These are phyloP conservation scores for Zoysia pacifica DNA, from an alignment of 176 grass and related monocot genomes.

Conservation along the genomic window DNA sequence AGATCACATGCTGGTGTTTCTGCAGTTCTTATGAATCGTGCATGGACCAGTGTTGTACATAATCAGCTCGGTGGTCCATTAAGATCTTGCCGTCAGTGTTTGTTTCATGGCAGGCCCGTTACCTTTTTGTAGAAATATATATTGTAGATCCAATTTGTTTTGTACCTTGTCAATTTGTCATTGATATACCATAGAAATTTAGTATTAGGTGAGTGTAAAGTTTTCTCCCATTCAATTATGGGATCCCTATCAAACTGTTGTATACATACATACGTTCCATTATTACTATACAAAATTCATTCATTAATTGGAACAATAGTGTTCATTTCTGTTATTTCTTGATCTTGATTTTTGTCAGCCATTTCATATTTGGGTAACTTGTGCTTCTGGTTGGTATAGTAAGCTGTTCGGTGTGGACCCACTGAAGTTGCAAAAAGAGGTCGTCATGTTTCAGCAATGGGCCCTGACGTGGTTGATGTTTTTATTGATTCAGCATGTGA, in stretches of 20 bases:
- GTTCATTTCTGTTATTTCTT: not conserved
- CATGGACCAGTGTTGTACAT: slow-evolving; percentile 58
- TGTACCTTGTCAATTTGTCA: slow-evolving; percentile 26
- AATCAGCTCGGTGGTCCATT: slow-evolving; percentile 59
- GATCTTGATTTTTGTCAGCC: not conserved
- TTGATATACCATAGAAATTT: slow-evolving; percentile 41
- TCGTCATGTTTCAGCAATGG: slow-evolving; percentile 34
- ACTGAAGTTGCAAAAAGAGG: slow-evolving; percentile 1
- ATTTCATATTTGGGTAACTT: slow-evolving; percentile 14
- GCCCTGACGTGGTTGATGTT: slow-evolving; percentile 39
- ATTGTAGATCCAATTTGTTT: slow-evolving; percentile 55
- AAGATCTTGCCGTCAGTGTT: slow-evolving; percentile 47
- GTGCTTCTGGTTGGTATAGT: slow-evolving; percentile 3
- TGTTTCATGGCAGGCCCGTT: slow-evolving; percentile 56
- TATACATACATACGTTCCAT: slow-evolving; percentile 18
- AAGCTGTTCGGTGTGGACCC: slow-evolving; percentile 14
- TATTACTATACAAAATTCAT: slow-evolving; percentile 47
- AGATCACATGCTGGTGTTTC: slow-evolving; percentile 68
- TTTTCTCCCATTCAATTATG: slow-evolving; percentile 24
- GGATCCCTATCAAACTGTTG: slow-evolving; percentile 26
- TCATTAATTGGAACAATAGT: slow-evolving; percentile 30
- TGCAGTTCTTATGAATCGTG: slow-evolving; percentile 40
- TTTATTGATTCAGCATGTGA: slow-evolving; percentile 43
- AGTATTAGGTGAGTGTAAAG: slow-evolving; percentile 44
- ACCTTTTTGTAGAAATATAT: slow-evolving; percentile 59